Conservation (phyloP, 768 basidiomycete species). For the Leccinum disarticulatum region DNA sequence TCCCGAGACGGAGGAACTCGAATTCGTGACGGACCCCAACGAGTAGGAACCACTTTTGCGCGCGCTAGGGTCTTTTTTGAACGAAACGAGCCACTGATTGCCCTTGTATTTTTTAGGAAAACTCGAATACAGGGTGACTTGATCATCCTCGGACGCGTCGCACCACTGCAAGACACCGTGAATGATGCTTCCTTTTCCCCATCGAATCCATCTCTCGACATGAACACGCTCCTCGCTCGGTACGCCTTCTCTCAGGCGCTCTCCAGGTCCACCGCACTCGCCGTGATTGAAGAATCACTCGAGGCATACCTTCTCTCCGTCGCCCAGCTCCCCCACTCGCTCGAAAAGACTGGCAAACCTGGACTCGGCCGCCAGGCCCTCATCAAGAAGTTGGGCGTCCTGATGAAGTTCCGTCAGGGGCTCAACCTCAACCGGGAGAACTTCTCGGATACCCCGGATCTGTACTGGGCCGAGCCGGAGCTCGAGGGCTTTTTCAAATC, state of each 20-base stretch:
- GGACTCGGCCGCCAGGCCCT: conserved; percentile 78
- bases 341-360: conserved; percentile 80
- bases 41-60: conserved; percentile 50
- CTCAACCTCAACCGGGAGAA: conserved; percentile 89
- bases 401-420: conserved; percentile 91
- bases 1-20: conserved; percentile 85
- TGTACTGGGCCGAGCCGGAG: conserved; percentile 94
- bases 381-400: conserved; percentile 88
- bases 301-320: conserved; percentile 84
- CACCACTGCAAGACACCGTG: conserved; percentile 54
- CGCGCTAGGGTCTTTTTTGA: neutral
- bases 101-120: conserved; percentile 43
- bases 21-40: conserved; percentile 87
- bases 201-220: conserved; percentile 56
- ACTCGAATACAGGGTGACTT: conserved; percentile 90
- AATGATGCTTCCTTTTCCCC: conserved; percentile 46
- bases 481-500: conserved; percentile 88
- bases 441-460: conserved; percentile 85
- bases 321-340: conserved; percentile 70
- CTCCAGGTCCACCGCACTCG: conserved; percentile 83
- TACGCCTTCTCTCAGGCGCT: conserved; percentile 93
- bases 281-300: conserved; percentile 81
- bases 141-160: conserved; percentile 78
- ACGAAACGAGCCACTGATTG: conserved; percentile 7
- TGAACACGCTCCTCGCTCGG: conserved; percentile 75